Percentiles rank a stretch among this genome's conserved stretches.
These are phyloP conservation scores for Sutorius australiensis DNA, from an alignment of 768 basidiomycete genomes.

Conservation along the genomic window DNA sequence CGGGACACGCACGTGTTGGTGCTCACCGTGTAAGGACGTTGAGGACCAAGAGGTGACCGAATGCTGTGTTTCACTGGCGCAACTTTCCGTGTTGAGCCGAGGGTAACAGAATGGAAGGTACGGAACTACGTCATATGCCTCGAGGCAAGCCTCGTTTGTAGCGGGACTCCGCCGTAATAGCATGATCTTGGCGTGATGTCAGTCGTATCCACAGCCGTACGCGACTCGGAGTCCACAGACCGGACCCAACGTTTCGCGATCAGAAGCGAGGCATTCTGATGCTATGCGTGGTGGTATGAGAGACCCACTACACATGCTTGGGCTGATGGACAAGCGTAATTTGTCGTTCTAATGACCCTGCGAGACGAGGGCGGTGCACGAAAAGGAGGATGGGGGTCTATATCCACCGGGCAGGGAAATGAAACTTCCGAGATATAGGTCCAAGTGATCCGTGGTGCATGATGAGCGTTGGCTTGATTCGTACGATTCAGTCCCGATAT, in stretches of 20 bases:
- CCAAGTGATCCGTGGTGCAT: background rate
- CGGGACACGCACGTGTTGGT: constrained; percentile 9
- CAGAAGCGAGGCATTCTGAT: too few relatives aligned
- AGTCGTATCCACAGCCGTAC: constrained; percentile 5
- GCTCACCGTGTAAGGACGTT: background rate
- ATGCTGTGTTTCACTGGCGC: constrained; percentile 10
- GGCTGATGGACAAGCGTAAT: background rate
- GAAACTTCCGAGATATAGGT: background rate
- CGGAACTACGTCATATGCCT: constrained; percentile 24
- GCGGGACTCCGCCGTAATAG: constrained; percentile 7
- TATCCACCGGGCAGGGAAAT: constrained; percentile 7
- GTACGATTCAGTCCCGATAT: background rate
- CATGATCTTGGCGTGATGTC: constrained; percentile 6
- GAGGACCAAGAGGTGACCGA: background rate
- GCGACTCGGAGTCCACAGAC: background rate
- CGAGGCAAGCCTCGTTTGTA: constrained; percentile 28
- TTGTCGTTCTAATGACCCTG: background rate
- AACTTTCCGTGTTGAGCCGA: background rate
- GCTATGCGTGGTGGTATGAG: background rate
- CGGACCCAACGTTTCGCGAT: too few relatives aligned
- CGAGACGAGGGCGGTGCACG: constrained; percentile 7
- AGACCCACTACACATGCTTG: background rate
- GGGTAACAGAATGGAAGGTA: constrained; percentile 14
- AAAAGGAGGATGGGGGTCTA: constrained; percentile 5
- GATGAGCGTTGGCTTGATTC: background rate